phyloP scores from a whole-genome alignment of 2,329 filamentous ascomycete genomes.

The Aotearoamyces nothofagi region DNA sequence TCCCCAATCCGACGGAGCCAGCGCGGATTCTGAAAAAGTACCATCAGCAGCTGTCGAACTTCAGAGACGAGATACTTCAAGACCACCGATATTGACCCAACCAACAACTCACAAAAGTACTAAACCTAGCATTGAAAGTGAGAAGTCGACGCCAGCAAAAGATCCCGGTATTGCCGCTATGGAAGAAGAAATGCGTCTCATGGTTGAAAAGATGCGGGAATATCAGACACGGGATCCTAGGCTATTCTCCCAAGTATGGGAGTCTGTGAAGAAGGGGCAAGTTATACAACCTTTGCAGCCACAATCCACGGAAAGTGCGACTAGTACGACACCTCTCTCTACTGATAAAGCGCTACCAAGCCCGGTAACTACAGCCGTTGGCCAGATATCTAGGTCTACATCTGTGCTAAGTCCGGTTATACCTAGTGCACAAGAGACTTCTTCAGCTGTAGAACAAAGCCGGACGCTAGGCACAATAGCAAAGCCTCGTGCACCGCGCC shows the following conservation, averaged over 20 bases:
- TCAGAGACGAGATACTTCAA: too few relatives aligned
- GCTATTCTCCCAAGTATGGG: constrained; percentile 36
- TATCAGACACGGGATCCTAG: constrained; percentile 35
- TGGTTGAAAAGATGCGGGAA: constrained; percentile 32
- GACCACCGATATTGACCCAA: too few relatives aligned
- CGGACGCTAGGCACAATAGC: neutral
- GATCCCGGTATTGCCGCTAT: constrained; percentile 1
- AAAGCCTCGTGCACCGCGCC: neutral
- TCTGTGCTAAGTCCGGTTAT: too few relatives aligned
- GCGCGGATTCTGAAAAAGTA: neutral
- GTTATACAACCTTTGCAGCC: constrained; percentile 1
- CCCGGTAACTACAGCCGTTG: neutral
- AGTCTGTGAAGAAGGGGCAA: constrained; percentile 27
- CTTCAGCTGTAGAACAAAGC: too few relatives aligned
- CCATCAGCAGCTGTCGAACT: neutral
- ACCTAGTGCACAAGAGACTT: too few relatives aligned
- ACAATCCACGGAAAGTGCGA: too few relatives aligned
- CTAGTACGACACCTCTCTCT: constrained; percentile 1
- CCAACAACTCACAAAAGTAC: neutral
- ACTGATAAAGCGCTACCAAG: too few relatives aligned
- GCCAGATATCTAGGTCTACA: too few relatives aligned
- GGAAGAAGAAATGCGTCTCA: constrained; percentile 5
- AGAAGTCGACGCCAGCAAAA: neutral
- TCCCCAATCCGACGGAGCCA: neutral
- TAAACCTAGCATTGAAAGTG: neutral